Evolutionary conservation across 495 filamentous ascomycete genomes (phyloP).

Genomic region (Penicillium lividum): DNA sequence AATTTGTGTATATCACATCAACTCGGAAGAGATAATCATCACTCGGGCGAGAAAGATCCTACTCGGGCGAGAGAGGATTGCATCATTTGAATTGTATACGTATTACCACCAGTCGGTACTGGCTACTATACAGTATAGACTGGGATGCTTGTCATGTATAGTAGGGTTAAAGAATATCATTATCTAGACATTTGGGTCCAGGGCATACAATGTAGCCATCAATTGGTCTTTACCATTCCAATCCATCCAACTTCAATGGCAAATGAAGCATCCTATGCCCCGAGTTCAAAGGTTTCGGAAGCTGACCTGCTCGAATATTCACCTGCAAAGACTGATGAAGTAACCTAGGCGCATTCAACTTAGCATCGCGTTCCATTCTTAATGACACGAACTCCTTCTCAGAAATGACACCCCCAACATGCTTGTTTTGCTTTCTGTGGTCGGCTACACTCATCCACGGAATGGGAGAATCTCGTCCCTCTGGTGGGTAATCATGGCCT

Average conservation of each 20-base stretch:
- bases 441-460: conserved; percentile 52
- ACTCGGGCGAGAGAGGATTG: conserved; percentile 23
- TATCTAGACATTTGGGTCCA: no score
- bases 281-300: conserved; percentile 38
- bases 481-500: conserved; percentile 53
- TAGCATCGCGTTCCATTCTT: conserved; percentile 49
- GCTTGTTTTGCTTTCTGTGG: conserved; percentile 51
- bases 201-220: no score
- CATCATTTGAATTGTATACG: conserved; percentile 12
- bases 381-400: conserved; percentile 51
- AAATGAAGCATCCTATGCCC: conserved; percentile 44
- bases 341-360: conserved; percentile 50
- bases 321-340: conserved; percentile 59
- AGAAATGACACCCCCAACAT: conserved; percentile 42
- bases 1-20: not conserved
- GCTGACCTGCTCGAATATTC: conserved; percentile 55
- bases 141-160: no score
- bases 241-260: conserved; percentile 40
- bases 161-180: no score
- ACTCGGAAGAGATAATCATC: conserved; percentile 19
- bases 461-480: conserved; percentile 29
- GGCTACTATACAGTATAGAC: no score
- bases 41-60: conserved; percentile 23
- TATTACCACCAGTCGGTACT: conserved; percentile 6
- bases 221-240: conserved; percentile 18